Percentiles rank a stretch among this genome's conserved stretches.
Evolutionary conservation across 2,329 filamentous ascomycete genomes (phyloP).

Genomic region (Arthrinium puccinioides): DNA sequence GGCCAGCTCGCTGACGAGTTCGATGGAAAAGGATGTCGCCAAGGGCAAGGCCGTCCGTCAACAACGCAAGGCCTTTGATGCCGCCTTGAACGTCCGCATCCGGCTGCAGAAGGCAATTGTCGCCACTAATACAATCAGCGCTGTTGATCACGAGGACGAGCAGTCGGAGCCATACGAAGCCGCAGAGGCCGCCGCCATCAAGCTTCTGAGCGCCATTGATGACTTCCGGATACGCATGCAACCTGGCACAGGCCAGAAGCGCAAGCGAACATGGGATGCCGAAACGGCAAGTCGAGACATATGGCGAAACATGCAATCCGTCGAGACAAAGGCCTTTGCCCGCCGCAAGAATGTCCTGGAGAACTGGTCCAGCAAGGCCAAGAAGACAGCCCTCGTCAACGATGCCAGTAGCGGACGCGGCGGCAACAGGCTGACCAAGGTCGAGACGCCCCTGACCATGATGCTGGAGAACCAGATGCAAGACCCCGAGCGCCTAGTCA

Average conservation of each 20-base stretch:
- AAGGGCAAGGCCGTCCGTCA: conserved; percentile 83
- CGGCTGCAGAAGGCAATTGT: conserved; percentile 87
- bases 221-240: conserved; percentile 57
- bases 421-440: conserved; percentile 33
- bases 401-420: conserved; percentile 32
- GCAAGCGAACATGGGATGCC: conserved; percentile 41
- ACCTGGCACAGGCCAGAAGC: conserved; percentile 30
- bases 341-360: conserved; percentile 69
- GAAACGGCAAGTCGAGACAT: conserved; percentile 57
- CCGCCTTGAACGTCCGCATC: conserved; percentile 83
- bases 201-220: conserved; percentile 77
- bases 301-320: conserved; percentile 62
- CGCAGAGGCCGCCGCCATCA: conserved; percentile 78
- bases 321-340: conserved; percentile 52
- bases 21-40: conserved; percentile 67
- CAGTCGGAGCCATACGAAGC: conserved; percentile 55
- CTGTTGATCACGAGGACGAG: conserved; percentile 34
- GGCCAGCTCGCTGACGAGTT: conserved; percentile 52
- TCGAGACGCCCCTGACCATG: conserved; percentile 56
- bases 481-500: conserved; percentile 55
- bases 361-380: conserved; percentile 83
- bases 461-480: conserved; percentile 63
- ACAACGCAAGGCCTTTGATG: conserved; percentile 81
- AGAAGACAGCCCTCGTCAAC: conserved; percentile 44
- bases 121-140: conserved; percentile 66